Percentiles rank a stretch among this genome's conserved stretches.
These are phyloP conservation scores for Neurospora sublineolata DNA, from an alignment of 495 filamentous ascomycete genomes.

Conservation along the genomic window DNA sequence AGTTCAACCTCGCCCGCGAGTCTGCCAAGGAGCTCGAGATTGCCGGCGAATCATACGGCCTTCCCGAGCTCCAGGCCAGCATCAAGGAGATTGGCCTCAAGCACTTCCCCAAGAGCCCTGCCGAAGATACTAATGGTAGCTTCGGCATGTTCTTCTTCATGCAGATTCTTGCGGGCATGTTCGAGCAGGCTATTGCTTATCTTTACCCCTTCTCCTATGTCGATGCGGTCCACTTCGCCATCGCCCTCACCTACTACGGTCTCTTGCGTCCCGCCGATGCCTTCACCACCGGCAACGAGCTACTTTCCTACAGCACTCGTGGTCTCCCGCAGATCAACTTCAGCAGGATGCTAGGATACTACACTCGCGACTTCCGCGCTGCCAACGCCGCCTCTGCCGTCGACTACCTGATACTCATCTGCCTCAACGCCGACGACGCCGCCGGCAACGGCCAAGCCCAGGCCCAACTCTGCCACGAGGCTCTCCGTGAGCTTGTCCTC, in stretches of 20 bases:
- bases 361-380: constrained; percentile 89
- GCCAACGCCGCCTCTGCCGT: constrained; percentile 76
- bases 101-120: constrained; percentile 63
- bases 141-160: constrained; percentile 89
- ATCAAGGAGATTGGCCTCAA: constrained; percentile 79
- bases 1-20: constrained; percentile 84
- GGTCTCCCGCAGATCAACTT: constrained; percentile 87
- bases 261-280: constrained; percentile 75
- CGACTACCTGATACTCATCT: constrained; percentile 88
- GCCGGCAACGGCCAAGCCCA: constrained; percentile 64
- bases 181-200: constrained; percentile 85
- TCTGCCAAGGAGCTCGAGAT: constrained; percentile 70
- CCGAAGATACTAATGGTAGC: constrained; percentile 55
- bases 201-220: constrained; percentile 81
- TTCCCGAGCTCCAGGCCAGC: constrained; percentile 73
- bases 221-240: constrained; percentile 88
- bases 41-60: constrained; percentile 77
- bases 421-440: constrained; percentile 75
- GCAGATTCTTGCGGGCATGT: constrained; percentile 83
- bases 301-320: constrained; percentile 57
- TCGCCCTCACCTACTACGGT: constrained; percentile 83
- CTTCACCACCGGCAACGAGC: constrained; percentile 54
- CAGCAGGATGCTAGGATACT: constrained; percentile 81
- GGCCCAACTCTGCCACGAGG: constrained; percentile 76
- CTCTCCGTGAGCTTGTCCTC: constrained; percentile 85